A percentile compares a stretch with the other conserved stretches of the same genome.
These are phyloP conservation scores for Artemisia annua DNA, from an alignment of 129 eudicot genomes.

Conservation along the genomic window DNA sequence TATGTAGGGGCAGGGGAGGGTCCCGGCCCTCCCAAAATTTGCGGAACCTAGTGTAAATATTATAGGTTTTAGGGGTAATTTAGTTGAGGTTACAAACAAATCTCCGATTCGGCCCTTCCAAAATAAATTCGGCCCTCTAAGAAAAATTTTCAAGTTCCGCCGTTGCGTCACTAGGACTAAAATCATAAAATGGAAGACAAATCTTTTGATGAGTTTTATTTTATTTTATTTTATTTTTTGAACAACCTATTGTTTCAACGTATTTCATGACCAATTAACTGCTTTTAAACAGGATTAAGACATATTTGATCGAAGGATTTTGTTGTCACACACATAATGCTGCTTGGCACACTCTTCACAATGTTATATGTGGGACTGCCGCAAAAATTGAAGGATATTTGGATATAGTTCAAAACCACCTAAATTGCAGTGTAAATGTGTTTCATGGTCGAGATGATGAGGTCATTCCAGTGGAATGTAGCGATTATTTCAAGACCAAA, in stretches of 20 bases:
- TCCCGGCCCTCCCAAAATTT: no score
- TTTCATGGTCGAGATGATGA: constrained; percentile 84
- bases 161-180: no score
- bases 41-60: no score
- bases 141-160: no score
- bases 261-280: background rate
- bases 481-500: constrained; percentile 62
- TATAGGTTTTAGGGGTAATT: no score
- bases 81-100: no score
- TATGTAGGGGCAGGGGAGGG: no score
- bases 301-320: constrained; percentile 78
- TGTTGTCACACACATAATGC: constrained; percentile 92
- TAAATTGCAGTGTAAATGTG: constrained; percentile 58
- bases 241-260: background rate
- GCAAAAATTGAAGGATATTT: constrained; percentile 68
- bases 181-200: no score
- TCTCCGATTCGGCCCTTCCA: no score
- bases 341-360: constrained; percentile 98
- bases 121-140: no score
- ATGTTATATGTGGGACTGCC: constrained; percentile 86
- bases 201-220: no score
- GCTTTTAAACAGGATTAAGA: constrained; percentile 50
- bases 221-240: no score
- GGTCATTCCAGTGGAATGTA: constrained; percentile 84
- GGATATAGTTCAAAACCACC: constrained; percentile 44